phyloP scores from a whole-genome alignment of 805 yeast species.

The Scheffersomyces lignosus region DNA sequence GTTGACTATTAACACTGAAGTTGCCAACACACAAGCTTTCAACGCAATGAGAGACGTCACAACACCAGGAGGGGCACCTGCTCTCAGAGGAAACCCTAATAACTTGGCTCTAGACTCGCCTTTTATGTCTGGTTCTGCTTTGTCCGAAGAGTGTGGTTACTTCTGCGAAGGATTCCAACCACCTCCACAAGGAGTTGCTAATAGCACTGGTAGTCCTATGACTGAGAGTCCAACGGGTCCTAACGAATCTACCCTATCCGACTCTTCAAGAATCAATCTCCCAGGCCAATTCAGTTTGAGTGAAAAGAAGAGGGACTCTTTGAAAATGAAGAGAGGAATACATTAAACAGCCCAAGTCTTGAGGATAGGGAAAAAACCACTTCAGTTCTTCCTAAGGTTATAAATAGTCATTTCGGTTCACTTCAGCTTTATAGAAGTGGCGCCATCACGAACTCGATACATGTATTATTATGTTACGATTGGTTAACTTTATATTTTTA shows the following conservation, averaged over 20 bases:
- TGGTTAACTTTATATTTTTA: no score
- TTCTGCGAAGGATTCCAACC: constrained; percentile 20
- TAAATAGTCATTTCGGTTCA: no score
- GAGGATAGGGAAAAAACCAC: neutral
- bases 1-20: constrained; percentile 40
- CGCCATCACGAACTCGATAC: no score
- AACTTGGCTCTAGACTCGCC: constrained; percentile 37
- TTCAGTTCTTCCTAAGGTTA: no score
- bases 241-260: constrained; percentile 9
- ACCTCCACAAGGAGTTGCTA: constrained; percentile 3
- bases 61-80: neutral
- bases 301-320: constrained; percentile 46
- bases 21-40: constrained; percentile 26
- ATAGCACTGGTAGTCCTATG: constrained; percentile 6
- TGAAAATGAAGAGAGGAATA: constrained; percentile 46
- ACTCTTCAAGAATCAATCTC: constrained; percentile 20
- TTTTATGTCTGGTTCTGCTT: constrained; percentile 39
- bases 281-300: constrained; percentile 37
- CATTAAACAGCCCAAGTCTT: constrained; percentile 24
- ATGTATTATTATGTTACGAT: no score
- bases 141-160: constrained; percentile 36
- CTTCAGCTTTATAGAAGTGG: no score
- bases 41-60: constrained; percentile 20
- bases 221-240: constrained; percentile 15
- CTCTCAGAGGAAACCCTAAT: neutral